Evolutionary conservation across 257 asterid species (phyloP).

Genomic region (Fraxinus americana): DNA sequence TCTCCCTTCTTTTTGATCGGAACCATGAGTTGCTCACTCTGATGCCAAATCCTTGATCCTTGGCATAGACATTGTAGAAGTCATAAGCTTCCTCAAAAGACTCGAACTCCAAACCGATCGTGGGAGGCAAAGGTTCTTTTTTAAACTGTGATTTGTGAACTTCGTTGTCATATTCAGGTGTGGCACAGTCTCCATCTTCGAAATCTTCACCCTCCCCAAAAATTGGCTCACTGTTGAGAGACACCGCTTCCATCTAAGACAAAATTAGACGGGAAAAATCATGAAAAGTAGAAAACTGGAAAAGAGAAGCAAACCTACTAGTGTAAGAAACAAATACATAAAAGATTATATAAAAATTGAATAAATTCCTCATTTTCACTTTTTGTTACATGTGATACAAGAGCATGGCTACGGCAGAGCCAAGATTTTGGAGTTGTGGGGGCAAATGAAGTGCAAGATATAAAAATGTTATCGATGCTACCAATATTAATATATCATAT

Average conservation of each 20-base stretch:
- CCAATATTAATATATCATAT: background rate
- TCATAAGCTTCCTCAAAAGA: constrained; percentile 61
- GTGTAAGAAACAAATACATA: constrained; percentile 6
- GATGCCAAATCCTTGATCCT: constrained; percentile 64
- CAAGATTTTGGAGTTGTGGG: background rate
- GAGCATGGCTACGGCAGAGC: background rate
- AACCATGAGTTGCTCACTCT: constrained; percentile 74
- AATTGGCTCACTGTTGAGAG: constrained; percentile 51
- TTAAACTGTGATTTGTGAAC: constrained; percentile 30
- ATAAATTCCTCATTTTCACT: background rate
- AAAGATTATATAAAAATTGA: background rate
- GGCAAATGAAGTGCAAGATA: background rate
- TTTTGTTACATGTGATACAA: background rate
- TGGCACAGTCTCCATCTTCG: constrained; percentile 44
- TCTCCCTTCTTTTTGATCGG: constrained; percentile 61
- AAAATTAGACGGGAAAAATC: background rate
- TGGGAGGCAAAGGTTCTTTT: constrained; percentile 36
- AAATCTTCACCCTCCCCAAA: constrained; percentile 48
- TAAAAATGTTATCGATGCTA: background rate
- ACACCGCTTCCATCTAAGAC: constrained; percentile 59
- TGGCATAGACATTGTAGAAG: constrained; percentile 58
- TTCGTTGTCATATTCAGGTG: constrained; percentile 33
- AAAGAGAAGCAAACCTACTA: constrained; percentile 8
- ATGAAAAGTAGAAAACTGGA: background rate
- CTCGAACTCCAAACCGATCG: constrained; percentile 58